phyloP scores from a whole-genome alignment of 352 stramenopile genomes.

The Pythium sukuiense region DNA sequence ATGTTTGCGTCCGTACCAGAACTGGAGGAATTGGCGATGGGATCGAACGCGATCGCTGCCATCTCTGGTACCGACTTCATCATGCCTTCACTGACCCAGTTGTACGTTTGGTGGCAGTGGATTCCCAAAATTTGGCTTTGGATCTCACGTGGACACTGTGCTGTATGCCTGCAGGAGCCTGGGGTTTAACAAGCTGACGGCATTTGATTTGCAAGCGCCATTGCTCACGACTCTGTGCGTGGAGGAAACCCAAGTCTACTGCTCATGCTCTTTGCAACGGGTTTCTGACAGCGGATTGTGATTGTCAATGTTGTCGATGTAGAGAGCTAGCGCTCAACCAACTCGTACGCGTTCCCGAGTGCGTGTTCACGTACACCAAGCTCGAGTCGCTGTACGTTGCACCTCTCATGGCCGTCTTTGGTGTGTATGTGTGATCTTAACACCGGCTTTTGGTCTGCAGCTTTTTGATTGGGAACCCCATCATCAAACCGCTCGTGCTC shows the following conservation, averaged over 20 bases:
- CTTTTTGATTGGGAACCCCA: background rate
- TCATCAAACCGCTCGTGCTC: background rate
- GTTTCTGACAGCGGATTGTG: too few species aligned
- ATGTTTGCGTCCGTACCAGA: background rate
- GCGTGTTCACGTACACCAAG: background rate
- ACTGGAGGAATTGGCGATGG: background rate
- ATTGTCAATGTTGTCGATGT: too few species aligned
- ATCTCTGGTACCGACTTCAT: background rate
- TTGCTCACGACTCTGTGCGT: background rate
- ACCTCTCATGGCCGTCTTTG: background rate
- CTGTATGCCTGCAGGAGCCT: background rate
- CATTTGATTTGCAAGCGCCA: background rate
- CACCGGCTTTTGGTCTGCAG: background rate
- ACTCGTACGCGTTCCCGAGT: background rate
- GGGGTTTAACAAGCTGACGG: background rate
- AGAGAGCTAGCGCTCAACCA: too few species aligned
- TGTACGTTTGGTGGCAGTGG: background rate
- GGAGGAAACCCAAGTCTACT: too few species aligned
- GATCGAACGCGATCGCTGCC: too few species aligned
- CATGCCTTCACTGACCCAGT: background rate
- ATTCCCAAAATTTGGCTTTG: too few species aligned
- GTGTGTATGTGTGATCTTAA: background rate
- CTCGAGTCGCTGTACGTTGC: background rate
- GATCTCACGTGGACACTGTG: too few species aligned
- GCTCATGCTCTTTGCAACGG: too few species aligned